phyloP scores from a whole-genome alignment of 1,284 basidiomycete species.

The Papiliotrema flavescens region DNA sequence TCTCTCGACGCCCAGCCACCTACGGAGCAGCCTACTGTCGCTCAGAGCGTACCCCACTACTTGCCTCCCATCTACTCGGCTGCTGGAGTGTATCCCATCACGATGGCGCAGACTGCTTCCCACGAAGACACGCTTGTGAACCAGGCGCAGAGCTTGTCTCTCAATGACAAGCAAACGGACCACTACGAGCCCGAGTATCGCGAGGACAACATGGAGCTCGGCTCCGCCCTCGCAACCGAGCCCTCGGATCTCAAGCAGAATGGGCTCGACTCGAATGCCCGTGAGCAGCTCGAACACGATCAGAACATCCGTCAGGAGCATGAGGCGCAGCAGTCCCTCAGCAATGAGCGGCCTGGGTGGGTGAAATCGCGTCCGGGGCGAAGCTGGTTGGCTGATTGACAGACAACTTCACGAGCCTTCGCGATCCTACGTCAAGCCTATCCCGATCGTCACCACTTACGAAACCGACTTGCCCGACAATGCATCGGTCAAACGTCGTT shows the following conservation, averaged over 20 bases:
- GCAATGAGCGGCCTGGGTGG: slow-evolving; percentile 5
- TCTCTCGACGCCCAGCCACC: not conserved
- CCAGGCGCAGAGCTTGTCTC: slow-evolving; percentile 15
- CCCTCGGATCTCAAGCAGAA: not conserved
- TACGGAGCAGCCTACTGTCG: not conserved
- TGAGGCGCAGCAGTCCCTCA: not conserved
- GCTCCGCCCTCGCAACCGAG: not conserved
- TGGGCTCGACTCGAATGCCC: too few relatives aligned
- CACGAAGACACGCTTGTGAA: slow-evolving; percentile 14
- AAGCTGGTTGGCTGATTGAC: not conserved
- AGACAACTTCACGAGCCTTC: slow-evolving; percentile 27
- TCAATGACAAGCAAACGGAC: slow-evolving; percentile 8
- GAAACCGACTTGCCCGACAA: slow-evolving; percentile 21
- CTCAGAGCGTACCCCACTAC: slow-evolving; percentile 6
- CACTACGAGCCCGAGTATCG: not conserved
- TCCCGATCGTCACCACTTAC: slow-evolving; percentile 40
- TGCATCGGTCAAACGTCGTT: slow-evolving; percentile 5
- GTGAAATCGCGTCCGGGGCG: not conserved
- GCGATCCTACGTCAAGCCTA: slow-evolving; percentile 41
- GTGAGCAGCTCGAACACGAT: too few relatives aligned
- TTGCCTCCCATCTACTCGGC: slow-evolving; percentile 17
- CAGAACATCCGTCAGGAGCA: too few relatives aligned
- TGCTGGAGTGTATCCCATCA: slow-evolving; percentile 15
- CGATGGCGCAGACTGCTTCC: slow-evolving; percentile 9
- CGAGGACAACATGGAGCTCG: slow-evolving; percentile 3